Evolutionary conservation across 345 rosid species (phyloP).

Genomic region (Euphorbia lathyris): DNA sequence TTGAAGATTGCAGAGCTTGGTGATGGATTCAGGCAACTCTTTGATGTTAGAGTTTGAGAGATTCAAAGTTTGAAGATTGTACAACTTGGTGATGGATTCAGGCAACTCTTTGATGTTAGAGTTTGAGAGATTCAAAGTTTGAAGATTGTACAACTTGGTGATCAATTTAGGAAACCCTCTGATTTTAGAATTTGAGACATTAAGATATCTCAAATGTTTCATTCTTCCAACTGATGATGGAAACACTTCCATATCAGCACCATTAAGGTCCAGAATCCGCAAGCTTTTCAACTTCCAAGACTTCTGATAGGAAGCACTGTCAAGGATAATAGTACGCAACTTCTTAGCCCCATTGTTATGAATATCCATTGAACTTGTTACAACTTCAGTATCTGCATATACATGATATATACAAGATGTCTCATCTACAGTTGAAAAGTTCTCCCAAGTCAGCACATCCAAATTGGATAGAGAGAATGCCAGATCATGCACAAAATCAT

Average conservation of each 20-base stretch:
- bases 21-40: no score
- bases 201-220: conserved; percentile 24
- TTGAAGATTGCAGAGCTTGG: no score
- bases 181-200: conserved; percentile 1
- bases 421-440: no score
- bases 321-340: background rate
- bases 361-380: background rate
- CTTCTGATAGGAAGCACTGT: background rate
- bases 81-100: no score
- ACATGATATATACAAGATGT: background rate
- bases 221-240: conserved; percentile 2
- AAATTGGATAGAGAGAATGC: conserved; percentile 4
- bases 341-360: background rate
- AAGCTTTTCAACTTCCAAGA: background rate
- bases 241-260: background rate
- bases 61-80: no score
- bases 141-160: background rate
- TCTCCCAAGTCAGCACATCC: no score
- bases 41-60: no score
- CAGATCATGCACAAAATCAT: conserved; percentile 28
- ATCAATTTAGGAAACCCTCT: background rate
- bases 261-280: background rate
- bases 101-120: no score
- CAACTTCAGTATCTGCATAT: background rate
- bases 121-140: no score